Evolutionary conservation across 225 moss, liverwort and hornwort genomes (phyloP).

Genomic region (Ulota crispa): DNA sequence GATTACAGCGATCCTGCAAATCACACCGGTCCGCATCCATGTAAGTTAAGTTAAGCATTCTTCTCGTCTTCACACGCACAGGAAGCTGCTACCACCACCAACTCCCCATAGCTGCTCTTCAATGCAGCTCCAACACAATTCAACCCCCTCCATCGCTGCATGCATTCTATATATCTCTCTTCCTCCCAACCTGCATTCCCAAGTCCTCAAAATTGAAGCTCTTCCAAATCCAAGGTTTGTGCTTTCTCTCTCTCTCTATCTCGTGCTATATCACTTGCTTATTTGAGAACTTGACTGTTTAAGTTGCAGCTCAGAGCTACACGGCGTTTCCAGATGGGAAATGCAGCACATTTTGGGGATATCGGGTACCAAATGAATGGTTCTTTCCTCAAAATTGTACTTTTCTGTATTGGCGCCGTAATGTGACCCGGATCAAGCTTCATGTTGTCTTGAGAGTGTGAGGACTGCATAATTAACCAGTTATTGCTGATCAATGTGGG

Average conservation of each 20-base stretch:
- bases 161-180: not conserved
- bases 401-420: not conserved
- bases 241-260: not conserved
- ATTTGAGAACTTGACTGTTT: not conserved
- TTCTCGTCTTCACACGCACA: constrained; percentile 7
- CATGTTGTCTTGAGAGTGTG: not conserved
- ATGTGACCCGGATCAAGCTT: too few relatives aligned
- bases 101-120: constrained; percentile 29
- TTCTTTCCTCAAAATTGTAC: not conserved
- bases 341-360: not conserved
- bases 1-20: not conserved
- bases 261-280: not conserved
- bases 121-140: constrained; percentile 24
- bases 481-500: not conserved
- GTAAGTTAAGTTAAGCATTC: not conserved
- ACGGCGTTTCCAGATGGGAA: not conserved
- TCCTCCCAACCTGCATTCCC: not conserved
- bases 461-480: not conserved
- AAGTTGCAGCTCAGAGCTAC: not conserved
- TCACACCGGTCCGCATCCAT: constrained; percentile 13
- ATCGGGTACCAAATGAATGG: not conserved
- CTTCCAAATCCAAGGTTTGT: constrained; percentile 15
- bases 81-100: constrained; percentile 14
- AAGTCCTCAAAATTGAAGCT: not conserved
- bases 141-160: not conserved